Conservation (phyloP, 805 yeast species). For the Barnettozyma siamensis region DNA sequence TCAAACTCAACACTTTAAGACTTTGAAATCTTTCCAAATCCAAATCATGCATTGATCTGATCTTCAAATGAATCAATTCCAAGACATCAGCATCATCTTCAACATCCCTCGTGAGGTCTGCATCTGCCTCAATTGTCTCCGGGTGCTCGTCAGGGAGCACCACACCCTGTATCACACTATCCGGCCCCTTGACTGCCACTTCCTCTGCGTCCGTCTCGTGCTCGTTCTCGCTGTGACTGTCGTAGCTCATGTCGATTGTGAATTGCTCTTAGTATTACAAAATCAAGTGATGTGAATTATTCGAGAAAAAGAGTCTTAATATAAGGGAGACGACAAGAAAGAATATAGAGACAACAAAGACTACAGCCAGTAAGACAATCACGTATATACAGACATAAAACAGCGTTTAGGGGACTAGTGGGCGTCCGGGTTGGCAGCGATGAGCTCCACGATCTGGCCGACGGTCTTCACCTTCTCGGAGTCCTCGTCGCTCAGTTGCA, state of each 20-base stretch:
- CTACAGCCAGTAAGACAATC: background rate
- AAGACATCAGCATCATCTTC: conserved; percentile 54
- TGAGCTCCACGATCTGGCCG: conserved; percentile 87
- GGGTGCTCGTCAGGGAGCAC: conserved; percentile 31
- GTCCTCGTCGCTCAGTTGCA: conserved; percentile 82
- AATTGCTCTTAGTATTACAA: no score
- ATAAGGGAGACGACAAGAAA: no score
- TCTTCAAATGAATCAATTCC: conserved; percentile 67
- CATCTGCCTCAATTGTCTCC: conserved; percentile 63
- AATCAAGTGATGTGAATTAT: no score
- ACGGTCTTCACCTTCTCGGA: conserved; percentile 93
- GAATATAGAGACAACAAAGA: no score
- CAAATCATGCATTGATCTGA: conserved; percentile 56
- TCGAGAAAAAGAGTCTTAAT: no score
- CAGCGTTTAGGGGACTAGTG: conserved; percentile 13
- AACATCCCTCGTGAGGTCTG: conserved; percentile 49
- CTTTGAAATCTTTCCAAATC: conserved; percentile 49
- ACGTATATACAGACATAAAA: conserved; percentile 1
- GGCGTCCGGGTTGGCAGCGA: conserved; percentile 57
- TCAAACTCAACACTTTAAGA: conserved; percentile 58
- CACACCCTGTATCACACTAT: conserved; percentile 13
- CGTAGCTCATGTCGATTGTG: conserved; percentile 1
- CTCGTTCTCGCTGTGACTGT: conserved; percentile 20
- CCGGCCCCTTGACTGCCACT: no score
- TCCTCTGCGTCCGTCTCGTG: conserved; percentile 21